Evolutionary conservation across 352 stramenopile species (phyloP).

Genomic region (Thraustochytrium sp.): DNA sequence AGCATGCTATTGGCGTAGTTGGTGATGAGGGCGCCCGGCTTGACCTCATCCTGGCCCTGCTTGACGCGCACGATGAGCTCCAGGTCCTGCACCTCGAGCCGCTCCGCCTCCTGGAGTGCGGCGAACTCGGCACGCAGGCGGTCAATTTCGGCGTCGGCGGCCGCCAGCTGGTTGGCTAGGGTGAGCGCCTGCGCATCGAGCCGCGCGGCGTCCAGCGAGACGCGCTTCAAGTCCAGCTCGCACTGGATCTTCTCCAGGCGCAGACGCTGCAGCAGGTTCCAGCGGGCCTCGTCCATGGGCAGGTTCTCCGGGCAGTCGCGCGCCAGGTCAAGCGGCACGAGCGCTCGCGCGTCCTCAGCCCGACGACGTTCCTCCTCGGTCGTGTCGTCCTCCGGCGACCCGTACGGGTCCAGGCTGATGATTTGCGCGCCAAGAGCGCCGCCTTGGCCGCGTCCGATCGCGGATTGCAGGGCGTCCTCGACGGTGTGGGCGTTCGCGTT

Average conservation of each 20-base stretch:
- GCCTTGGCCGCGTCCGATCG: too few relatives aligned
- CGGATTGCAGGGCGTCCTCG: too few relatives aligned
- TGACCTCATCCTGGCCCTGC: constrained; percentile 80
- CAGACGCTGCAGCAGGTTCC: constrained; percentile 67
- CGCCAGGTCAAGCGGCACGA: neutral
- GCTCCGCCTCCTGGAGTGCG: constrained; percentile 53
- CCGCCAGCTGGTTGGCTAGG: neutral
- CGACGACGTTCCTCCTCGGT: neutral
- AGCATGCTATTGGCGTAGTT: constrained; percentile 63
- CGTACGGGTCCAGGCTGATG: neutral
- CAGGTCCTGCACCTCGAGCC: constrained; percentile 57
- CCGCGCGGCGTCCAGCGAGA: constrained; percentile 55
- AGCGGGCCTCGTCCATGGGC: constrained; percentile 12
- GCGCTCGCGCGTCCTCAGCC: neutral
- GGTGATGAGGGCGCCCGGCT: constrained; percentile 56
- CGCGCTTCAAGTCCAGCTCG: constrained; percentile 33
- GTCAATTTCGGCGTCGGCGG: constrained; percentile 55
- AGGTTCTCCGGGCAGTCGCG: neutral
- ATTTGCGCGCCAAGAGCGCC: too few relatives aligned
- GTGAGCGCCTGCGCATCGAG: constrained; percentile 65
- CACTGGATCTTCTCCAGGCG: constrained; percentile 51
- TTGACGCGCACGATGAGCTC: constrained; percentile 77
- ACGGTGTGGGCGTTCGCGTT: too few relatives aligned
- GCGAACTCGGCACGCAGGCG: constrained; percentile 54
- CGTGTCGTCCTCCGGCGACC: neutral